These are phyloP conservation scores for Erigeron canadensis DNA, from an alignment of 129 eudicot genomes.

Conservation along the genomic window DNA sequence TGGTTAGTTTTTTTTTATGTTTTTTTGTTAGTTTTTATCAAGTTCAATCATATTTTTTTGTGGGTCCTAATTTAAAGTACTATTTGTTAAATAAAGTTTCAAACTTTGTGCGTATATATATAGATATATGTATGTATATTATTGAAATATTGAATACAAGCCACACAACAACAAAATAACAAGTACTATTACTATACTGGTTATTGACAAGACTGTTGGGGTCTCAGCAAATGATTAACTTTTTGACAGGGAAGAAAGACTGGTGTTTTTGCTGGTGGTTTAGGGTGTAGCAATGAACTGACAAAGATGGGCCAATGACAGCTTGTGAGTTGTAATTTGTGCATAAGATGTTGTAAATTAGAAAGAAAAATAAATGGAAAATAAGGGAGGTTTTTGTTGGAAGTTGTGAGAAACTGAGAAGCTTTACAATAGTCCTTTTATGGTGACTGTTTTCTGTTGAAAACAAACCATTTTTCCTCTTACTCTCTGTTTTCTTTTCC, in stretches of 20 bases:
- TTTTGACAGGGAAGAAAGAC: conserved; percentile 30
- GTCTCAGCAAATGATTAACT: conserved; percentile 34
- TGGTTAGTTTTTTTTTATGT: not conserved
- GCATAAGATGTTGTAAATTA: conserved; percentile 23
- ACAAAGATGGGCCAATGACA: conserved; percentile 30
- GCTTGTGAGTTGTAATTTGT: conserved; percentile 21
- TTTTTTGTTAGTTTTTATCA: conserved; percentile 15
- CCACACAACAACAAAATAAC: conserved; percentile 25
- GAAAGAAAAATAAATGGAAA: not conserved
- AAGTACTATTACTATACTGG: conserved; percentile 24
- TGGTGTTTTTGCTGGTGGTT: conserved; percentile 23
- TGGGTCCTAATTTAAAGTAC: conserved; percentile 21
- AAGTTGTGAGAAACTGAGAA: not conserved
- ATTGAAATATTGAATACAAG: not conserved
- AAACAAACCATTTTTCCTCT: conserved; percentile 29
- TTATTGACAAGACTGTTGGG: conserved; percentile 37
- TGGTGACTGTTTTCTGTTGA: conserved; percentile 38
- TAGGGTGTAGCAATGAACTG: conserved; percentile 33
- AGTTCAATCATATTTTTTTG: conserved; percentile 32
- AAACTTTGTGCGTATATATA: conserved; percentile 9
- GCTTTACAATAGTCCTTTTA: conserved; percentile 38
- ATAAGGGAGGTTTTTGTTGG: not conserved
- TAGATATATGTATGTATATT: not conserved
- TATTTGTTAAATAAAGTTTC: conserved; percentile 14
- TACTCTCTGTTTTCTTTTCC: conserved; percentile 22